Percentiles rank a stretch among this genome's conserved stretches.
Conservation (phyloP, 2,329 filamentous ascomycete genomes). For the Sporothrix schenckii region DNA sequence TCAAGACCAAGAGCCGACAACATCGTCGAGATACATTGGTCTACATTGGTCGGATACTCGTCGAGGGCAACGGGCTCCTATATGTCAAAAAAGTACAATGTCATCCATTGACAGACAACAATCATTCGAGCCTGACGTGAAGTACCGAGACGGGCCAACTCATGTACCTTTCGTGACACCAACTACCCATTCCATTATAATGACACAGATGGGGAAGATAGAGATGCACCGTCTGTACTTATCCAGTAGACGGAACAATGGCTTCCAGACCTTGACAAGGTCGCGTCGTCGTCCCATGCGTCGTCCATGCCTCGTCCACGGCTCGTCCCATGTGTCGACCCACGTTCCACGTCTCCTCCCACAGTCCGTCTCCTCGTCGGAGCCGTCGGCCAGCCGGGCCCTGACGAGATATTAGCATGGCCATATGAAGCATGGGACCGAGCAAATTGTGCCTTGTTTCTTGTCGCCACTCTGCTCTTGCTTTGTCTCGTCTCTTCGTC, state of each 20-base stretch:
- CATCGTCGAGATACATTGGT: background rate
- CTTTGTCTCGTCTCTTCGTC: background rate
- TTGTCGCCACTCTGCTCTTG: background rate
- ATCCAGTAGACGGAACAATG: background rate
- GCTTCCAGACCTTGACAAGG: background rate
- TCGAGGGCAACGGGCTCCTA: background rate
- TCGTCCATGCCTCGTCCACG: background rate
- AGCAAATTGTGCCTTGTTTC: too few relatives aligned
- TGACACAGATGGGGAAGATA: background rate
- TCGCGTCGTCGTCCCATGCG: background rate
- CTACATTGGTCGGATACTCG: background rate
- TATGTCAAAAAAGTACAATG: too few relatives aligned
- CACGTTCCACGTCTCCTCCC: too few relatives aligned
- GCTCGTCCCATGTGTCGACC: background rate
- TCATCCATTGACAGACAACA: too few relatives aligned
- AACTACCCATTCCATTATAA: background rate
- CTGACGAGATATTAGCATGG: background rate
- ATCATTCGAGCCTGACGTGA: too few relatives aligned
- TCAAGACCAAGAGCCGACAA: constrained; percentile 8
- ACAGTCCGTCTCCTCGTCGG: background rate
- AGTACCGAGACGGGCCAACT: background rate
- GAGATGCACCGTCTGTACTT: background rate
- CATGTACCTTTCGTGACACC: background rate
- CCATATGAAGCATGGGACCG: background rate
- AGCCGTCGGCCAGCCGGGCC: constrained; percentile 5